phyloP scores from a whole-genome alignment of 108 stramenopile genomes.

The Discostella pseudostelligera region DNA sequence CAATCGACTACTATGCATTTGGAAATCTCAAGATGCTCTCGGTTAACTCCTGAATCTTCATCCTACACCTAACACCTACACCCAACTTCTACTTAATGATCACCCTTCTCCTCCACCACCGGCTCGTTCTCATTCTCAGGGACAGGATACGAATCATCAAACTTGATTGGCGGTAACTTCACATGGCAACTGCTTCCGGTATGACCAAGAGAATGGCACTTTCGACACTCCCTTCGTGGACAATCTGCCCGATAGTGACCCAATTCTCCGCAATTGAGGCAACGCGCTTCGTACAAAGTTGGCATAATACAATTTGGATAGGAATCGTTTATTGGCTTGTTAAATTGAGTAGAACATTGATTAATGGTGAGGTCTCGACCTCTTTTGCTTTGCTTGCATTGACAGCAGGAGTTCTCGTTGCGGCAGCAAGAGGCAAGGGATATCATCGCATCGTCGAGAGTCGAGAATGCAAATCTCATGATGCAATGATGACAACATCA shows the following conservation, averaged over 20 bases:
- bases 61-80: not conserved
- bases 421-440: too few relatives aligned
- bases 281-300: constrained; percentile 30
- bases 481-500: too few relatives aligned
- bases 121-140: not conserved
- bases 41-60: constrained; percentile 2
- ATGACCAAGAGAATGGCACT: constrained; percentile 18
- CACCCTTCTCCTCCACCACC: too few relatives aligned
- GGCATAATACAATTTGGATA: constrained; percentile 22
- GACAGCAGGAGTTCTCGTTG: too few relatives aligned
- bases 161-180: constrained; percentile 1
- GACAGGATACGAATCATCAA: constrained; percentile 5
- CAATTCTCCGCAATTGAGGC: constrained; percentile 24
- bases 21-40: not conserved
- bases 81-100: not conserved
- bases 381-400: too few relatives aligned
- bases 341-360: too few relatives aligned
- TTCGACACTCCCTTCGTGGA: constrained; percentile 12
- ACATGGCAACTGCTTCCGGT: constrained; percentile 9
- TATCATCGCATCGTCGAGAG: too few relatives aligned
- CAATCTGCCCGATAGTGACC: constrained; percentile 18
- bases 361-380: too few relatives aligned
- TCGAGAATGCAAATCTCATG: too few relatives aligned
- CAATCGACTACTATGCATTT: not conserved
- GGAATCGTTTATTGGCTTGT: not conserved